Evolutionary conservation across 2,329 filamentous ascomycete genomes (phyloP).

Genomic region (Xylariaceae sp.): DNA sequence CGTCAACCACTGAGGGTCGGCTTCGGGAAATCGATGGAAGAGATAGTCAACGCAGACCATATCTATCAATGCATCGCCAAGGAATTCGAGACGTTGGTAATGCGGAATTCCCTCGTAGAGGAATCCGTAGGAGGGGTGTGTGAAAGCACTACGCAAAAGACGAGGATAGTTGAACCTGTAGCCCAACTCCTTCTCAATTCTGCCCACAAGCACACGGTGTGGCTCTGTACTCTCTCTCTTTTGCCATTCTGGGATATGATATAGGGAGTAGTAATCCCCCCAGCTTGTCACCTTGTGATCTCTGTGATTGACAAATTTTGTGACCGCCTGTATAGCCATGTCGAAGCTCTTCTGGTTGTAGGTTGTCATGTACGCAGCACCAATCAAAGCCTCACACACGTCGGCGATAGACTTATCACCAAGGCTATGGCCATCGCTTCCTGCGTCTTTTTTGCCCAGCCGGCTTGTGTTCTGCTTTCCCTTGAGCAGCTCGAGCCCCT

Average conservation of each 20-base stretch:
- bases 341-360: conserved; percentile 45
- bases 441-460: conserved; percentile 58
- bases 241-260: conserved; percentile 70
- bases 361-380: conserved; percentile 65
- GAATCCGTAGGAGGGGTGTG: conserved; percentile 76
- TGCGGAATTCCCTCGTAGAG: conserved; percentile 74
- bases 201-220: conserved; percentile 63
- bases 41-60: conserved; percentile 69
- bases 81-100: conserved; percentile 88
- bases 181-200: conserved; percentile 55
- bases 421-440: conserved; percentile 59
- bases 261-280: conserved; percentile 68
- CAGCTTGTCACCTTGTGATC: conserved; percentile 69
- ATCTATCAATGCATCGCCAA: conserved; percentile 73
- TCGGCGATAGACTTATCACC: conserved; percentile 90
- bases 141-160: conserved; percentile 79
- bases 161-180: conserved; percentile 70
- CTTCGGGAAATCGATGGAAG: conserved; percentile 69
- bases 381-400: conserved; percentile 91
- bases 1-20: conserved; percentile 93
- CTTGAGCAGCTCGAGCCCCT: conserved; percentile 66
- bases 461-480: conserved; percentile 62
- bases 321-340: conserved; percentile 60
- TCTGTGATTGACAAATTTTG: conserved; percentile 62
- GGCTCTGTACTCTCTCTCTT: conserved; percentile 55